These are phyloP conservation scores for Ophiostoma sp. DNA, from an alignment of 2,329 filamentous ascomycete species.

Conservation along the genomic window DNA sequence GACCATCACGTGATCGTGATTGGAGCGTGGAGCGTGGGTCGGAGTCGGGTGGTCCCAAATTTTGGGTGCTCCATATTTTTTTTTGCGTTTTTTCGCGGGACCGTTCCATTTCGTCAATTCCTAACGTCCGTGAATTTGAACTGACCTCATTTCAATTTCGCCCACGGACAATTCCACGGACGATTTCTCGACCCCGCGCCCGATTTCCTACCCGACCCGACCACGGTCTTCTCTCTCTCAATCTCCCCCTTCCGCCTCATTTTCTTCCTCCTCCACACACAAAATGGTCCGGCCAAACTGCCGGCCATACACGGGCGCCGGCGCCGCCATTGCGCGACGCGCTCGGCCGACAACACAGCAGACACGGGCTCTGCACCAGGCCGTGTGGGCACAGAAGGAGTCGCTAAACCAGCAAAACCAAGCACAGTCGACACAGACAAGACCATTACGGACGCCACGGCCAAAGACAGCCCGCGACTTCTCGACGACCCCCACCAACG, in stretches of 20 bases:
- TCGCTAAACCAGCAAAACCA: background rate
- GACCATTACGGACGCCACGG: background rate
- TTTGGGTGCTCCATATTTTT: conserved; percentile 17
- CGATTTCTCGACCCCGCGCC: background rate
- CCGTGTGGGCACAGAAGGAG: background rate
- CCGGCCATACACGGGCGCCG: conserved; percentile 47
- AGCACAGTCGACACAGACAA: background rate
- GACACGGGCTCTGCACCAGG: conserved; percentile 11
- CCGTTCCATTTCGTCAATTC: background rate
- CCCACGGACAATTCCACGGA: background rate
- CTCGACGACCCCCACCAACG: conserved; percentile 20
- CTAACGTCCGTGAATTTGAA: background rate
- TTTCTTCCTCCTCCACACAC: background rate
- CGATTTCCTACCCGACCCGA: background rate
- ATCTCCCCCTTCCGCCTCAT: background rate
- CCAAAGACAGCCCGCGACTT: conserved; percentile 14
- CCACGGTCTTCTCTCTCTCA: background rate
- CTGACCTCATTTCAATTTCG: background rate
- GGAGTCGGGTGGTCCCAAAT: background rate
- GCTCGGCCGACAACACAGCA: conserved; percentile 22
- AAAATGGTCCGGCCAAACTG: conserved; percentile 54
- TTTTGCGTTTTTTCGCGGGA: conserved; percentile 16
- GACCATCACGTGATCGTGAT: conserved; percentile 17
- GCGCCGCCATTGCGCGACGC: conserved; percentile 39
- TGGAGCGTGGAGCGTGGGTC: too few relatives aligned